A percentile compares a stretch with the other conserved stretches of the same genome.
Conservation (phyloP, 2,329 filamentous ascomycete genomes). For the Pseudogymnoascus sp. region DNA sequence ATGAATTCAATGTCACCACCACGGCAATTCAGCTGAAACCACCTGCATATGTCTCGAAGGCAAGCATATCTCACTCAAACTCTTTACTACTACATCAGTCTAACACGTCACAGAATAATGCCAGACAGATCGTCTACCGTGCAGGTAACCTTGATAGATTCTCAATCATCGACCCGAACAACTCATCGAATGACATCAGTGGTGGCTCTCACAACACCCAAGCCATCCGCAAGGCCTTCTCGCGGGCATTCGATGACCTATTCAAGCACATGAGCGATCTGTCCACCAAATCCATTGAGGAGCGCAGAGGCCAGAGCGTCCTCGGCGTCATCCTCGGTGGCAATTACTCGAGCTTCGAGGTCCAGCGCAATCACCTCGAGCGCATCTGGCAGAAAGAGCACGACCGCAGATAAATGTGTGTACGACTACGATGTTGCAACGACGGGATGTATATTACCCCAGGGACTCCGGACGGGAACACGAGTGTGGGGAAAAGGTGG, state of each 20-base stretch:
- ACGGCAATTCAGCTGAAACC: slow-evolving; percentile 71
- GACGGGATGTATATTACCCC: neutral
- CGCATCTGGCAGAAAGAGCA: slow-evolving; percentile 8
- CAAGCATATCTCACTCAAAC: slow-evolving; percentile 30
- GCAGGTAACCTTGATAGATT: slow-evolving; percentile 55
- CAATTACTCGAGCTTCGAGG: slow-evolving; percentile 67
- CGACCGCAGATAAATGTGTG: neutral
- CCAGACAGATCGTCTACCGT: slow-evolving; percentile 38
- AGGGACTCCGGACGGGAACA: neutral
- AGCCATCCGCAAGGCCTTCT: slow-evolving; percentile 63
- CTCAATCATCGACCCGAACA: slow-evolving; percentile 89
- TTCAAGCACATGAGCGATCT: slow-evolving; percentile 51
- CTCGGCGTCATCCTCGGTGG: slow-evolving; percentile 67
- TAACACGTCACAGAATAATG: slow-evolving; percentile 14
- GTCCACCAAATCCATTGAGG: slow-evolving; percentile 23
- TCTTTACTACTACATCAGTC: neutral
- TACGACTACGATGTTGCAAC: neutral
- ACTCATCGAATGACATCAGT: slow-evolving; percentile 76
- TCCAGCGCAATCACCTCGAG: slow-evolving; percentile 52
- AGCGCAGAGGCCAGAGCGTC: slow-evolving; percentile 37
- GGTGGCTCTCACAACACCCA: slow-evolving; percentile 69
- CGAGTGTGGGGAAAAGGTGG: neutral
- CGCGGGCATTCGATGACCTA: slow-evolving; percentile 52
- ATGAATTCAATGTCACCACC: slow-evolving; percentile 61
- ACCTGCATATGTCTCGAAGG: slow-evolving; percentile 71